Evolutionary conservation across 305 asterid genomes (phyloP).

Genomic region (Fraxinus ornus): DNA sequence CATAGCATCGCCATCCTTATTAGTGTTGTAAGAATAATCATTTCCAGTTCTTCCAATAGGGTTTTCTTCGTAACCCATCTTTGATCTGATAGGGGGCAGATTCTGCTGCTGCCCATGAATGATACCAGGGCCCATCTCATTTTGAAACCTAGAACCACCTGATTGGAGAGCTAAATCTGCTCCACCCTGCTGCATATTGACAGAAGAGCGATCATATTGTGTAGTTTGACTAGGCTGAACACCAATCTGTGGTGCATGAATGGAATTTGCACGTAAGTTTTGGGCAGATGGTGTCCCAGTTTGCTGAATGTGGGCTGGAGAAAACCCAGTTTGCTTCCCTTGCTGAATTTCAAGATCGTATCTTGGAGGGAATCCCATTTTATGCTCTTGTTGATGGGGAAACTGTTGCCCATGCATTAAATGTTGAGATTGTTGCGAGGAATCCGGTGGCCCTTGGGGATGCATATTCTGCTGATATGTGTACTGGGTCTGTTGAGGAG

Average conservation of each 20-base stretch:
- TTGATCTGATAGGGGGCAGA: constrained; percentile 51
- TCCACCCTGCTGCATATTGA: constrained; percentile 51
- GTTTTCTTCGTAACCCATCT: constrained; percentile 60
- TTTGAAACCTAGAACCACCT: constrained; percentile 58
- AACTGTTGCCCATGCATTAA: constrained; percentile 55
- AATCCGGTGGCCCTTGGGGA: constrained; percentile 54
- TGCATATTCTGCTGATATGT: constrained; percentile 59
- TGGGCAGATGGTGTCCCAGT: constrained; percentile 47
- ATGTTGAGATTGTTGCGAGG: constrained; percentile 58
- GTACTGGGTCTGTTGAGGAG: constrained; percentile 57
- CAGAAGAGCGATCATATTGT: constrained; percentile 50
- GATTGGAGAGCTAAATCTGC: constrained; percentile 43
- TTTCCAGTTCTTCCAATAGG: constrained; percentile 62
- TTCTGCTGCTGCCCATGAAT: constrained; percentile 61
- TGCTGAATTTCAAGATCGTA: constrained; percentile 55
- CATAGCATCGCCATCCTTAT: constrained; percentile 49
- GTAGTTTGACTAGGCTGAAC: constrained; percentile 48
- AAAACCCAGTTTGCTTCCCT: constrained; percentile 61
- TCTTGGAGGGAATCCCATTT: constrained; percentile 50
- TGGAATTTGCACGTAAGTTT: constrained; percentile 41
- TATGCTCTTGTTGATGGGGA: constrained; percentile 63
- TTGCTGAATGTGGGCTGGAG: constrained; percentile 61
- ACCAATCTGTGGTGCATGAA: constrained; percentile 41
- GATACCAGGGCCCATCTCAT: constrained; percentile 55
- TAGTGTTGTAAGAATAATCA: constrained; percentile 48